Evolutionary conservation across 352 stramenopile genomes (phyloP).

Genomic region (Globisporangium okanoganense): DNA sequence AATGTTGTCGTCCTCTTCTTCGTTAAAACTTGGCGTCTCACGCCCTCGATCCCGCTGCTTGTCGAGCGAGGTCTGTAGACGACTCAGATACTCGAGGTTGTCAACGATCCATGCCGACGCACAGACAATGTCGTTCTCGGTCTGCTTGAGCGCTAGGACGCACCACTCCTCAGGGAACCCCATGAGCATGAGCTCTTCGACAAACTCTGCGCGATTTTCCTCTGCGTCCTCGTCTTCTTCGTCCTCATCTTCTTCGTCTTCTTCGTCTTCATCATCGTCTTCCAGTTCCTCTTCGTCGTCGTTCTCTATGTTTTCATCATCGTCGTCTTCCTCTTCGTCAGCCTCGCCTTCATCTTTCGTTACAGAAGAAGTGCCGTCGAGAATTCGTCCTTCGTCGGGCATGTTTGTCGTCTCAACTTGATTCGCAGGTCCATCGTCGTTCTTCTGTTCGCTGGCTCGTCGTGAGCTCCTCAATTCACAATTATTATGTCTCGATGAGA

Average conservation of each 20-base stretch:
- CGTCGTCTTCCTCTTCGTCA: conserved; percentile 14
- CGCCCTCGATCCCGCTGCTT: conserved; percentile 49
- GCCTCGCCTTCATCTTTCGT: conserved; percentile 4
- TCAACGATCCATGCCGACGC: conserved; percentile 93
- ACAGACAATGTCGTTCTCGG: conserved; percentile 87
- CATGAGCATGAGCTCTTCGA: conserved; percentile 92
- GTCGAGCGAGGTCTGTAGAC: conserved; percentile 70
- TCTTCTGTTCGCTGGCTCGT: not conserved
- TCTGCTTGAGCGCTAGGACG: conserved; percentile 86
- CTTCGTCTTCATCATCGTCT: conserved; percentile 31
- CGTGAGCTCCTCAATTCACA: not conserved
- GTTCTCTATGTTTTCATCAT: conserved; percentile 3
- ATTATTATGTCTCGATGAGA: not conserved
- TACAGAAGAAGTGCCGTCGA: not conserved
- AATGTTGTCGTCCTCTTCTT: conserved; percentile 61
- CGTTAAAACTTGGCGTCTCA: conserved; percentile 38
- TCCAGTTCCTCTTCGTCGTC: conserved; percentile 16
- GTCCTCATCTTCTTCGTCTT: conserved; percentile 43
- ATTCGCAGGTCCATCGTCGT: not conserved
- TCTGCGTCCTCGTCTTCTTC: conserved; percentile 50
- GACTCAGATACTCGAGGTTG: conserved; percentile 90
- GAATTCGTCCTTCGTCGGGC: not conserved
- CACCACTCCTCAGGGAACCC: conserved; percentile 93
- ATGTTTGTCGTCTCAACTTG: not conserved
- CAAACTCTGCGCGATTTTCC: conserved; percentile 63